Evolutionary conservation across 1,284 basidiomycete genomes (phyloP).

Genomic region (Cryptococcus sp.): DNA sequence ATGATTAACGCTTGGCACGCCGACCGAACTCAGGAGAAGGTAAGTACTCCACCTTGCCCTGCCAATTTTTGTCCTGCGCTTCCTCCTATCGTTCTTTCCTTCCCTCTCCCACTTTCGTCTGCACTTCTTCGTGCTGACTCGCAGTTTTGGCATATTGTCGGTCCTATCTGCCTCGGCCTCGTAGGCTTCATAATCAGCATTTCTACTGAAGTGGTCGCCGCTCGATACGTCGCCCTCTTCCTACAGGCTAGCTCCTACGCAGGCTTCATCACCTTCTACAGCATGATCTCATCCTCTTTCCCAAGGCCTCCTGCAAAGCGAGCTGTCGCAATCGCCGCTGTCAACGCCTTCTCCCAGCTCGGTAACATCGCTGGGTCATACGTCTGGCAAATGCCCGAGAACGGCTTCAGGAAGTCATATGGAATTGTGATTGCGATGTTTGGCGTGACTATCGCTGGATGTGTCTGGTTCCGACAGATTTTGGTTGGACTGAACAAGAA

Average conservation of each 20-base stretch:
- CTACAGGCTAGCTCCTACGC: constrained; percentile 42
- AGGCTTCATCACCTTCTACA: constrained; percentile 31
- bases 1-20: constrained; percentile 63
- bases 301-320: constrained; percentile 42
- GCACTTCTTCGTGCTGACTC: constrained; percentile 1
- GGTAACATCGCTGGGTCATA: constrained; percentile 58
- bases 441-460: constrained; percentile 28
- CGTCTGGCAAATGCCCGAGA: constrained; percentile 45
- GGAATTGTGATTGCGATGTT: constrained; percentile 37
- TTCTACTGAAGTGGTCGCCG: constrained; percentile 34
- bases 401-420: constrained; percentile 39
- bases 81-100: constrained; percentile 47
- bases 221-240: constrained; percentile 46
- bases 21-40: constrained; percentile 53
- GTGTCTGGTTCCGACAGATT: constrained; percentile 29
- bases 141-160: constrained; percentile 60
- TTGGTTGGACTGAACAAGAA: constrained; percentile 34
- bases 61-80: constrained; percentile 57
- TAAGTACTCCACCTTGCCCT: constrained; percentile 37
- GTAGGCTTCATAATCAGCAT: constrained; percentile 42
- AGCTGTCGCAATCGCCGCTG: constrained; percentile 32
- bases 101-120: constrained; percentile 34
- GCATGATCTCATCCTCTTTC: constrained; percentile 43
- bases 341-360: constrained; percentile 48
- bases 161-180: constrained; percentile 33